A percentile compares a stretch with the other conserved stretches of the same genome.
These are phyloP conservation scores for Musa schizocarpa DNA, from an alignment of 176 grass and related monocot species.

Conservation along the genomic window DNA sequence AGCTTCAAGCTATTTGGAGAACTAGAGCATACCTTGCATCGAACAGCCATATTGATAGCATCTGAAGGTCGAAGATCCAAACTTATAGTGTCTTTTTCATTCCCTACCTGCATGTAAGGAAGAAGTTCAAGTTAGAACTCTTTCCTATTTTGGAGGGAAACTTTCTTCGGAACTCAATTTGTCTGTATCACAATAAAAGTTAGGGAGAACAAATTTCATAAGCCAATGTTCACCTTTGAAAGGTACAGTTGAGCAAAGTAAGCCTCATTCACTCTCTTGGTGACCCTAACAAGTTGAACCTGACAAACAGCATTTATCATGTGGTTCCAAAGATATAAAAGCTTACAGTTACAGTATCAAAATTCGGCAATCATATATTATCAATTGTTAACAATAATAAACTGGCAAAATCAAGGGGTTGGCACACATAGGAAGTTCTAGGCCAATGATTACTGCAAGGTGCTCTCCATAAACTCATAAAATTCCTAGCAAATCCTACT, in stretches of 20 bases:
- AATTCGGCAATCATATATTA: neutral
- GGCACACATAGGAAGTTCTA: neutral
- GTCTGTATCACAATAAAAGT: neutral
- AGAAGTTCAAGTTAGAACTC: conserved; percentile 19
- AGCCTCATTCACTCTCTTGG: conserved; percentile 68
- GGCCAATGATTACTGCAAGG: neutral
- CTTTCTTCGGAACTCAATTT: neutral
- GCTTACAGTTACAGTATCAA: neutral
- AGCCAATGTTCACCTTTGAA: conserved; percentile 45
- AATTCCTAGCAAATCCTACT: conserved; percentile 7
- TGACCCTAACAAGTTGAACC: conserved; percentile 77
- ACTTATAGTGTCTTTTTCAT: conserved; percentile 53
- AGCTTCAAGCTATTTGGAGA: neutral
- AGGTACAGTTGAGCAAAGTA: conserved; percentile 86
- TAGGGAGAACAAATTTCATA: neutral
- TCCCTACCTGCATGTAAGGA: conserved; percentile 37
- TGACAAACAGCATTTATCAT: conserved; percentile 24
- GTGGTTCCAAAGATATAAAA: neutral
- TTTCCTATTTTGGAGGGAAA: neutral
- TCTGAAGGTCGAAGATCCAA: conserved; percentile 91
- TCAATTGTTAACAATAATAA: neutral
- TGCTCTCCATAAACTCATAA: conserved; percentile 13
- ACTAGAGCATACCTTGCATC: conserved; percentile 60
- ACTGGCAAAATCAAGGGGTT: neutral
- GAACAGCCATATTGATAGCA: conserved; percentile 91